Base-by-base conservation (phyloP, 2,329 filamentous ascomycete species). In the Xylariaceae sp. region DNA sequence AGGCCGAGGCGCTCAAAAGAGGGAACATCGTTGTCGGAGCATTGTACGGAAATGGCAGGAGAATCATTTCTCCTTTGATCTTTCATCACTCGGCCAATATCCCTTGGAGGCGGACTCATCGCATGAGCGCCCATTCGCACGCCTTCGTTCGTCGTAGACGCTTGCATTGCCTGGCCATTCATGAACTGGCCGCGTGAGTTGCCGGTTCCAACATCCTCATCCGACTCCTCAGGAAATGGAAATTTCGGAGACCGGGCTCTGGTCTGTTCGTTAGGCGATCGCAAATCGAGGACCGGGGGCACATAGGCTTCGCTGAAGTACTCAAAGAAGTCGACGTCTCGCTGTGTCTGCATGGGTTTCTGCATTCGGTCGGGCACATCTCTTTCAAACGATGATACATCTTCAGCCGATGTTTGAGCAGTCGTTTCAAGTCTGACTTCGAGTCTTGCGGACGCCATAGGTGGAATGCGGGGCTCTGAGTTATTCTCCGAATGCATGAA, bases 301-400 rank as follows among this genome's bases (percentile, higher is more conserved):
- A 68, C 59, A 55, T 71, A 72, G 2, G 71, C 66, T 48, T 72
- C 68, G 49, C 51, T 68, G 9, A 72, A 67, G 47, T 71, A 71
- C 7, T 65, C 60, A 35, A 72, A 71, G 53, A 71, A 73, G 55
- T 72, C 70, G 2, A 64, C 59, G 7, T 68, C 66, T 56, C 64
- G 65, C 11, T 68, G 63, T 37, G 60, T 49, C 42, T 65, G 61
- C 15, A 54, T 44, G 51, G 64, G 59, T 48, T 65, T 59, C 50
- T 60, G 62, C 8, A 56, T 51, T 13, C 48, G 56, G 51, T 51
- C 52, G 18, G 59, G 57, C 4, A 50, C 42, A 23, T 65, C 62
- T 9, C n/a, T 60, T 15, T 64, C 64, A 18, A 63, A 65, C 15
- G 59, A 63, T 39, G 63, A 62, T 2, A 63, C 56, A 54, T 65